Evolutionary conservation across 2,329 filamentous ascomycete species (phyloP), one percentile per base, ranked within the genome.

Genomic region (Aspergillus tubingensis): DNA sequence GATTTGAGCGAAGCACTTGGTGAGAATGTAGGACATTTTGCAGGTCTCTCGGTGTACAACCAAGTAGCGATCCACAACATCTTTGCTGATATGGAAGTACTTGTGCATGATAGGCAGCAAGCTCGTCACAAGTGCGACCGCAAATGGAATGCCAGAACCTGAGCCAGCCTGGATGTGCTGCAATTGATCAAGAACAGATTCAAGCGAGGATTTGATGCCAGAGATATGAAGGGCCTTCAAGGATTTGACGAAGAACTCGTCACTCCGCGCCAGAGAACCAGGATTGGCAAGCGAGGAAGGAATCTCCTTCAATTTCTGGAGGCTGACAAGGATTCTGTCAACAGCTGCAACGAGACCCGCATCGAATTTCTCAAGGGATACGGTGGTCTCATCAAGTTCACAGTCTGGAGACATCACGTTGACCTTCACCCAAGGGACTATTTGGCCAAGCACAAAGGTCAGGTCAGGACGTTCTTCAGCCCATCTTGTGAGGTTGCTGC

Each of bases 1-100:
- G 53, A 99, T 85, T 60, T 92, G 88, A 1, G 86, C 85, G 73
- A 97, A 96, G 0, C 88, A 86, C 53, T 88, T 91, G 36, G 88
- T 86, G 48, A 99, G 83, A 13, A 88, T 85, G 72, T 90, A 89
- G 0, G 90, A 86, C 72, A 96, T 85, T 67, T 90, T 89, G 68
- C 88, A 89, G 2, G 87, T 87, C 11, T 90, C 84, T 8, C 84
- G 81, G 71, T 98, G 91, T 7, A 93, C 79, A 1, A 82, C 78
- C 1, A 86, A 77, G 61, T 89, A 86, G 27, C 85, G 82, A 8
- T 79, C 71, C 13, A 92, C 73, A 8, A 86, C 78, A 41, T 85
- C 82, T 43, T 83, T 77, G 66, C 86, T 87, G 17, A 89, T 86
- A 1, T 80, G 75, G 13, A 82, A 80, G 71, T 94, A 98, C 66